Conservation (phyloP, 345 rosid genomes). For the Brassica cretica region DNA sequence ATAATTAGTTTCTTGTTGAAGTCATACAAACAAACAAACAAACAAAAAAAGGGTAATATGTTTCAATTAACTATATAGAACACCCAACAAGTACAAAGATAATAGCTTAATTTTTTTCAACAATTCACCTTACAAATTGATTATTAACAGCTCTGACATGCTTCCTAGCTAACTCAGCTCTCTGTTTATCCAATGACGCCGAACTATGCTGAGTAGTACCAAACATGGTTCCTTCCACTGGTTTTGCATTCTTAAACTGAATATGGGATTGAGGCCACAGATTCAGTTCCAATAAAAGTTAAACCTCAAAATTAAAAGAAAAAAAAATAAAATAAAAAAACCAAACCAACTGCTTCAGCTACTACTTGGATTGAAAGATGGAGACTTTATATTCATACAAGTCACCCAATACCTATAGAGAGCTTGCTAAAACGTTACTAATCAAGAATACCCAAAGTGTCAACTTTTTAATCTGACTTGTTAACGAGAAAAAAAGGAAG, state of each 20-base stretch:
- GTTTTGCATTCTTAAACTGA: conserved; percentile 69
- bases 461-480: background rate
- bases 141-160: conserved; percentile 92
- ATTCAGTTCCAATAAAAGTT: background rate
- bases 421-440: background rate
- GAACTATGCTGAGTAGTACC: conserved; percentile 50
- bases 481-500: background rate
- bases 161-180: conserved; percentile 71
- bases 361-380: background rate
- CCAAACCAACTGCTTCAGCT: background rate
- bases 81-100: background rate
- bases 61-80: background rate
- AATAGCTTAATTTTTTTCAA: background rate
- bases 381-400: conserved; percentile 6
- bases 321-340: background rate
- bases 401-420: background rate
- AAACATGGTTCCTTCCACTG: conserved; percentile 58
- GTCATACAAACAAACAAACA: background rate
- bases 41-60: background rate
- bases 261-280: background rate
- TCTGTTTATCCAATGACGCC: conserved; percentile 49
- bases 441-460: background rate
- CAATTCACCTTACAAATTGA: conserved; percentile 81
- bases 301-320: background rate
- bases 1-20: conserved; percentile 7